Conservation (phyloP, 257 asterid genomes). For the Echites panduratus region DNA sequence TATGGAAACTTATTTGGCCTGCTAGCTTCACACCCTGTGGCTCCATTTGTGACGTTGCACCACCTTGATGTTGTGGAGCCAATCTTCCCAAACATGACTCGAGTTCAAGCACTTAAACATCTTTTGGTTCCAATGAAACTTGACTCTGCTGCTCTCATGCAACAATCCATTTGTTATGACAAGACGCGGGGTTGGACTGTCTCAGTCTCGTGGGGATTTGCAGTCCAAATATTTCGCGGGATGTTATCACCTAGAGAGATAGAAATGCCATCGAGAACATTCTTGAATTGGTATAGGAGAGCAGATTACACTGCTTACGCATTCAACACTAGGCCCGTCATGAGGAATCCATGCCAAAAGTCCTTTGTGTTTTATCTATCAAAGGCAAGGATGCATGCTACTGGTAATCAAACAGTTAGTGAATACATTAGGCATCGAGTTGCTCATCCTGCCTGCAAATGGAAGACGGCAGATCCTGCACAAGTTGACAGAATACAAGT, state of each 20-base stretch:
- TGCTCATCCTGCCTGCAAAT: conserved; percentile 56
- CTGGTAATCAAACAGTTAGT: conserved; percentile 39
- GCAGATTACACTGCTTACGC: conserved; percentile 83
- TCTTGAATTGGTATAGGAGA: conserved; percentile 77
- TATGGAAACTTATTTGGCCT: conserved; percentile 72
- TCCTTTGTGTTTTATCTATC: conserved; percentile 65
- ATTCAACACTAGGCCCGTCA: conserved; percentile 79
- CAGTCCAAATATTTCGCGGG: conserved; percentile 74
- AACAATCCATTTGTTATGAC: conserved; percentile 87
- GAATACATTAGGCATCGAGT: conserved; percentile 37
- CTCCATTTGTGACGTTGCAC: conserved; percentile 76
- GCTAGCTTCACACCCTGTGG: conserved; percentile 64
- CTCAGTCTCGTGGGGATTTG: conserved; percentile 86
- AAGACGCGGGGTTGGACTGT: conserved; percentile 46
- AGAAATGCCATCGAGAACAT: conserved; percentile 85
- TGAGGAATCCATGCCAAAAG: conserved; percentile 75
- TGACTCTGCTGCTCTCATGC: conserved; percentile 75
- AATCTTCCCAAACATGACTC: conserved; percentile 64
- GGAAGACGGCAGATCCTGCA: conserved; percentile 58
- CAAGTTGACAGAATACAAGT: conserved; percentile 45
- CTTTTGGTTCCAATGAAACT: conserved; percentile 55
- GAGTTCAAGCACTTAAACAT: conserved; percentile 48
- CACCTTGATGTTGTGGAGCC: conserved; percentile 89
- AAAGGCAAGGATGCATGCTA: conserved; percentile 30
- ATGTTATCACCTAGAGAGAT: conserved; percentile 70